Evolutionary conservation across 83 land plant genomes (phyloP).

Genomic region (Picea abies): DNA sequence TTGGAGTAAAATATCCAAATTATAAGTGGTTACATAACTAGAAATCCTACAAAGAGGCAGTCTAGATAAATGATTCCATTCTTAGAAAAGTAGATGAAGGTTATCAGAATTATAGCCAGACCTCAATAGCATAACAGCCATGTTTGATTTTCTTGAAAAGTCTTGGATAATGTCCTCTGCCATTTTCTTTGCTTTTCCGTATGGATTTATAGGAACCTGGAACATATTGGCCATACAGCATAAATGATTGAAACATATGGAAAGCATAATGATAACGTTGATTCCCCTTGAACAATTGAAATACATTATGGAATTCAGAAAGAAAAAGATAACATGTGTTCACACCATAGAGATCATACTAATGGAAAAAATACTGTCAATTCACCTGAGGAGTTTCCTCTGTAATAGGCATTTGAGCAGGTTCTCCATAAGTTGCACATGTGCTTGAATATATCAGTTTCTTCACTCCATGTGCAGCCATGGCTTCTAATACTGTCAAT

Average conservation of each 20-base stretch:
- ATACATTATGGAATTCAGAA: not conserved
- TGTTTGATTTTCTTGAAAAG: conserved; percentile 59
- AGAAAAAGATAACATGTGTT: not conserved
- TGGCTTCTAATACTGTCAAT: conserved; percentile 70
- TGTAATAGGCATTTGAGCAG: conserved; percentile 82
- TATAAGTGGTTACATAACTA: not conserved
- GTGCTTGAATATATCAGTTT: conserved; percentile 87
- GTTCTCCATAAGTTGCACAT: conserved; percentile 94
- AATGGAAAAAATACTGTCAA: not conserved
- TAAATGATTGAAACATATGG: not conserved
- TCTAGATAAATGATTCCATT: conserved; percentile 5
- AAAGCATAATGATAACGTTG: not conserved
- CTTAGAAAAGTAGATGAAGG: not conserved
- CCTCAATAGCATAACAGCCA: conserved; percentile 86
- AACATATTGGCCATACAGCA: not conserved
- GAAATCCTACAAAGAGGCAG: not conserved
- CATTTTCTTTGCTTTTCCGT: conserved; percentile 94
- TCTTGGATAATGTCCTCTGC: conserved; percentile 89
- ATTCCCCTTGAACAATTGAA: not conserved
- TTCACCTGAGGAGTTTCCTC: conserved; percentile 84
- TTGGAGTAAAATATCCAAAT: not conserved
- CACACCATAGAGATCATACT: not conserved
- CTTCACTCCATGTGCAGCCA: conserved; percentile 72
- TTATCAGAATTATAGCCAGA: conserved; percentile 16
- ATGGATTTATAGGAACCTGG: conserved; percentile 88